Conservation (phyloP, 2,329 filamentous ascomycete genomes). For the Pestalotiopsis sp. region DNA sequence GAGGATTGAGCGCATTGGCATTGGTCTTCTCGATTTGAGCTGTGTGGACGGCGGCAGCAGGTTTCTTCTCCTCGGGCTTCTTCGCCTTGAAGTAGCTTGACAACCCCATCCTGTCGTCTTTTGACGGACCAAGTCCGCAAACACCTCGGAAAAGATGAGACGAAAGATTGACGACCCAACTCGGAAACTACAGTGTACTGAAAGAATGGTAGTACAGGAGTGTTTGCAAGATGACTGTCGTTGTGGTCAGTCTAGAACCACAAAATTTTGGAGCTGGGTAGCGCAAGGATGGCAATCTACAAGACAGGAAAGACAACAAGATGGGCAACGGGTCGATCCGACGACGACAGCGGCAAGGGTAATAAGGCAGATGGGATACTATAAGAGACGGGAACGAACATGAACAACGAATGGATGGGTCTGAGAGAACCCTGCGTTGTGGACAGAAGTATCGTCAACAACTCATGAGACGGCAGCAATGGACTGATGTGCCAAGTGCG, state of each 20-base stretch:
- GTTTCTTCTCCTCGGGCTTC: slow-evolving; percentile 37
- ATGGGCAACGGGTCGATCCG: background rate
- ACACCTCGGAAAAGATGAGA: background rate
- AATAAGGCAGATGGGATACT: background rate
- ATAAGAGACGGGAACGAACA: background rate
- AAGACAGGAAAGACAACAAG: background rate
- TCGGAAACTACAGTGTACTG: background rate
- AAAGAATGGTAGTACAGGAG: background rate
- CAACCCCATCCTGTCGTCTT: slow-evolving; percentile 55
- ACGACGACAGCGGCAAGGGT: background rate
- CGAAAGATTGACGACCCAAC: background rate
- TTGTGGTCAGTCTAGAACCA: background rate
- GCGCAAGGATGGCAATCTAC: background rate
- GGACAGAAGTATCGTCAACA: background rate
- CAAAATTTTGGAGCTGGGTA: background rate
- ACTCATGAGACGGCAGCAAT: too few species aligned
- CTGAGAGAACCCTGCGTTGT: background rate
- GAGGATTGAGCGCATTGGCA: slow-evolving; percentile 25
- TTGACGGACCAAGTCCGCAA: slow-evolving; percentile 15
- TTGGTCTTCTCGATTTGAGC: slow-evolving; percentile 39
- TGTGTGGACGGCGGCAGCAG: slow-evolving; percentile 19
- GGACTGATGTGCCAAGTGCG: background rate
- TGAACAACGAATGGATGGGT: background rate
- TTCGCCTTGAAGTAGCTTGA: slow-evolving; percentile 63
- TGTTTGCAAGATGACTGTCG: background rate